Percentiles rank a stretch among this genome's conserved stretches.
These are phyloP conservation scores for Colletotrichum sp. DNA, from an alignment of 2,329 filamentous ascomycete genomes.

Conservation along the genomic window DNA sequence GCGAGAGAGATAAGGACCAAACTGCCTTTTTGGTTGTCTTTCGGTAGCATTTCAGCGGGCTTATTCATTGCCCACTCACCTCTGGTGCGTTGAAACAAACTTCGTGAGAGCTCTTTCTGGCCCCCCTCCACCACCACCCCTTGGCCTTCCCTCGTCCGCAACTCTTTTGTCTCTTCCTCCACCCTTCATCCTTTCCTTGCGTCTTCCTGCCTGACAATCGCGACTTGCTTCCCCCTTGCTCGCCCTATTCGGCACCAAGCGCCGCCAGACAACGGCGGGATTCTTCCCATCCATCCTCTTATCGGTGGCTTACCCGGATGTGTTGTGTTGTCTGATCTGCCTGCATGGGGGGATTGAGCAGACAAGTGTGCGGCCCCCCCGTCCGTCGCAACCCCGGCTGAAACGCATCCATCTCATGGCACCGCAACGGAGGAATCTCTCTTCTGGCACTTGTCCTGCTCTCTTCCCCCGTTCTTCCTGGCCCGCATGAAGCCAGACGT, in stretches of 20 bases:
- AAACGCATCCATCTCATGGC: conserved; percentile 6
- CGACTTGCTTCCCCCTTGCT: not conserved
- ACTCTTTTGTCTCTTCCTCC: not conserved
- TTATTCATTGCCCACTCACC: not conserved
- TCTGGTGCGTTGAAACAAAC: conserved; percentile 7
- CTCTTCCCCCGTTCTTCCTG: not conserved
- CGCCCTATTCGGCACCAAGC: not conserved
- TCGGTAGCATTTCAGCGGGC: not conserved
- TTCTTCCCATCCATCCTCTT: not conserved
- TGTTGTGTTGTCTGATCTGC: not conserved
- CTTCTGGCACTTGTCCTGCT: not conserved
- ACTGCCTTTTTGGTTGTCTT: not conserved
- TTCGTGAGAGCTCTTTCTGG: conserved; percentile 10
- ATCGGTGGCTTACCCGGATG: not conserved
- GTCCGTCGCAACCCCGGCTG: conserved; percentile 4
- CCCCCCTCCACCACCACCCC: not conserved
- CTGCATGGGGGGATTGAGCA: not conserved
- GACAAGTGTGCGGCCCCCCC: not conserved
- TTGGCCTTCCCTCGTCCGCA: not conserved
- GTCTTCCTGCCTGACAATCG: not conserved
- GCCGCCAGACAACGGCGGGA: not conserved
- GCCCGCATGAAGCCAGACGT: not conserved
- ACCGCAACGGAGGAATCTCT: not conserved
- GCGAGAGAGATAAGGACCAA: not conserved
- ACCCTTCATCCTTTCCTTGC: not conserved